Evolutionary conservation across 1,139 yeast genomes (phyloP).

Genomic region (Yamadazyma epiphylla): DNA sequence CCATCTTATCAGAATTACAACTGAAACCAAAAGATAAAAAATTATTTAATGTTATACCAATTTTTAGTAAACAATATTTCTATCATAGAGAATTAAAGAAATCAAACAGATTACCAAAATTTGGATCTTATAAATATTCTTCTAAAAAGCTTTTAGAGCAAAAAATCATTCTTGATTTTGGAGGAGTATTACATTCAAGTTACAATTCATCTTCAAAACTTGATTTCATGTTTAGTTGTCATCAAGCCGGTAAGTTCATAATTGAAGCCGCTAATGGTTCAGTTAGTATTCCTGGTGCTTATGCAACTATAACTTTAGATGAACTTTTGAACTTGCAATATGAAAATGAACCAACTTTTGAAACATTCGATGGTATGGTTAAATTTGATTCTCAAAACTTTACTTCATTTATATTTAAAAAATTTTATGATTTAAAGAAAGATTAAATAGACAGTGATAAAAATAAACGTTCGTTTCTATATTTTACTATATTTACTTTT

Average conservation of each 20-base stretch:
- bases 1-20: conserved; percentile 61
- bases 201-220: conserved; percentile 57
- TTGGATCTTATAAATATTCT: conserved; percentile 81
- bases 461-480: conserved; percentile 1
- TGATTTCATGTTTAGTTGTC: conserved; percentile 73
- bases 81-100: conserved; percentile 70
- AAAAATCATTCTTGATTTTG: conserved; percentile 60
- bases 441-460: conserved; percentile 12
- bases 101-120: conserved; percentile 66
- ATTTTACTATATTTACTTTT: conserved; percentile 12
- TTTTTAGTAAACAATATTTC: conserved; percentile 76
- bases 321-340: conserved; percentile 67
- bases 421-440: conserved; percentile 55
- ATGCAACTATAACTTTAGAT: conserved; percentile 55
- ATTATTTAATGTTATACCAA: conserved; percentile 51
- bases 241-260: conserved; percentile 66
- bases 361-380: conserved; percentile 63
- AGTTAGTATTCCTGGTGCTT: conserved; percentile 50
- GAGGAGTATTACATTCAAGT: conserved; percentile 41
- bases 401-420: conserved; percentile 64
- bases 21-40: conserved; percentile 49
- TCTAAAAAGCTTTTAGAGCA: conserved; percentile 74
- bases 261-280: conserved; percentile 57
- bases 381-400: conserved; percentile 63
- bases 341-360: conserved; percentile 47